Conservation (phyloP, 495 filamentous ascomycete species). For the Lasiosphaeria ovina region DNA sequence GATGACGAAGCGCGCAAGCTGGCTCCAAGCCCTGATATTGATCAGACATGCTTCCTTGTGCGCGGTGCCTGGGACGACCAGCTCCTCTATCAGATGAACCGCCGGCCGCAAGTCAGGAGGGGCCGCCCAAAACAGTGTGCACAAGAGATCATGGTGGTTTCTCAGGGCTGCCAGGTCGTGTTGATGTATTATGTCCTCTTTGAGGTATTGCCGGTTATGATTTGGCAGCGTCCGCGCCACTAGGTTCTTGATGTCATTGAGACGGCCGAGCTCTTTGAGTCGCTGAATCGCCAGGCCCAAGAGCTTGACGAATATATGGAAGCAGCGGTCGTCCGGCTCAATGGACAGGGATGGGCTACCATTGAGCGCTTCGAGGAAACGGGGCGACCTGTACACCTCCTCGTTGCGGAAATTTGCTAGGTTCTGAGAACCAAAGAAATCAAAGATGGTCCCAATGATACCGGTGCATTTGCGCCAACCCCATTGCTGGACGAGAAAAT, state of each 20-base stretch:
- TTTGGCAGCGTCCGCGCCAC: constrained; percentile 82
- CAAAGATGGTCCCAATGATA: constrained; percentile 78
- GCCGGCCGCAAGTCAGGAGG: constrained; percentile 69
- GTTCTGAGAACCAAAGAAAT: constrained; percentile 80
- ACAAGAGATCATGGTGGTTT: constrained; percentile 92
- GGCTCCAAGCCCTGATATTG: constrained; percentile 76
- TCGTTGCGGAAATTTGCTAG: constrained; percentile 76
- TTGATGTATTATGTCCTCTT: constrained; percentile 70
- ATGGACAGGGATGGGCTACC: constrained; percentile 58
- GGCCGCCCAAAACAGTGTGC: constrained; percentile 82
- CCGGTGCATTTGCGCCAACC: constrained; percentile 79
- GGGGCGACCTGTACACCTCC: constrained; percentile 69
- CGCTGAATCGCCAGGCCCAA: constrained; percentile 67
- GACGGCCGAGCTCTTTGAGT: constrained; percentile 54
- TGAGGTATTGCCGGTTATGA: constrained; percentile 81
- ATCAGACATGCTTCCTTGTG: constrained; percentile 85
- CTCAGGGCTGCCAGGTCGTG: constrained; percentile 80
- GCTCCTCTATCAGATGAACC: constrained; percentile 66
- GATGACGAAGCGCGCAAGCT: constrained; percentile 73
- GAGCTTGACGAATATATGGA: constrained; percentile 90
- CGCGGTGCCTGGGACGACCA: constrained; percentile 75
- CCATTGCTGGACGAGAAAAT: constrained; percentile 76
- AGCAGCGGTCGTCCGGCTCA: constrained; percentile 73
- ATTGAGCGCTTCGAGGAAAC: constrained; percentile 74
- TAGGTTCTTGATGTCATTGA: constrained; percentile 73